These are phyloP conservation scores for Suillus fuscotomentosus DNA, from an alignment of 768 basidiomycete species.

Conservation along the genomic window DNA sequence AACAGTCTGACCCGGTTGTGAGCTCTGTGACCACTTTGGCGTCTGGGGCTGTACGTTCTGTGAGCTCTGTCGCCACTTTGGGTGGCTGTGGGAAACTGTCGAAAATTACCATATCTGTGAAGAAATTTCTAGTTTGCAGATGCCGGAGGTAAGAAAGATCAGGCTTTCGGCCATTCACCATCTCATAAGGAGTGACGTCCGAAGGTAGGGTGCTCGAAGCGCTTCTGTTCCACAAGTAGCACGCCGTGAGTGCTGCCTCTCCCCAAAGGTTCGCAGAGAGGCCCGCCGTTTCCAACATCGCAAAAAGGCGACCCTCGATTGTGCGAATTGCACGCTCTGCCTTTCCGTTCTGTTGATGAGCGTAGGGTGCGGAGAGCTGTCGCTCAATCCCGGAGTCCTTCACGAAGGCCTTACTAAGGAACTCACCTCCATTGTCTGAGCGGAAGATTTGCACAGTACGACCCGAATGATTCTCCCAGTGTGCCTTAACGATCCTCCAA, in stretches of 20 bases:
- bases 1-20: too few relatives aligned
- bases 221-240: neutral
- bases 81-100: too few relatives aligned
- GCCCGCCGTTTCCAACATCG: accelerated
- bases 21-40: too few relatives aligned
- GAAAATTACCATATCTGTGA: too few relatives aligned
- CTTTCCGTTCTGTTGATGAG: neutral
- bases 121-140: too few relatives aligned
- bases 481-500: too few relatives aligned
- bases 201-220: neutral
- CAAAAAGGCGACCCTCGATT: accelerated
- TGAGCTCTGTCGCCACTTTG: too few relatives aligned
- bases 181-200: neutral
- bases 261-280: accelerated
- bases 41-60: too few relatives aligned
- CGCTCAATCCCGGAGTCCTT: neutral
- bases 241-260: neutral
- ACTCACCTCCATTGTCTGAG: too few relatives aligned
- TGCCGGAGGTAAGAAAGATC: slow-evolving; percentile 2
- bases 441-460: too few relatives aligned
- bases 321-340: neutral
- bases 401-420: too few relatives aligned
- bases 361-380: neutral
- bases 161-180: slow-evolving; percentile 8
- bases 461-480: too few relatives aligned